Percentiles rank a stretch among this genome's conserved stretches.
Evolutionary conservation across 192 early-diverging fungal genomes (phyloP).

Genomic region (Phlyctochytrium planicorne): DNA sequence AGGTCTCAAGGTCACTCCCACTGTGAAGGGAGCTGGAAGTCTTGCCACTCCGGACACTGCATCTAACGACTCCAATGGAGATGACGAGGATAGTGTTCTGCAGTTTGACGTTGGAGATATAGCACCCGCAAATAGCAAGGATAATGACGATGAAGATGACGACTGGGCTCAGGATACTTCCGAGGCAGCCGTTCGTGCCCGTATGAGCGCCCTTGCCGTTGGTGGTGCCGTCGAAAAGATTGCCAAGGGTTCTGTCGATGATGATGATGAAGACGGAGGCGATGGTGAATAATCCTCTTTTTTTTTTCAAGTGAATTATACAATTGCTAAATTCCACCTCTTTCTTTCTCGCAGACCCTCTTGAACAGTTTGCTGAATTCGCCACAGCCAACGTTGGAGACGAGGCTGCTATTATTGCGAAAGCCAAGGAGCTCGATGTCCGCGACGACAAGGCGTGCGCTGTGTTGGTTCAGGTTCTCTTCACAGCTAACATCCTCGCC

Average conservation of each 20-base stretch:
- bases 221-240: constrained; percentile 46
- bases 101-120: constrained; percentile 68
- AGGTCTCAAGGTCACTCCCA: background rate
- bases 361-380: constrained; percentile 78
- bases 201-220: constrained; percentile 67
- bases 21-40: constrained; percentile 18
- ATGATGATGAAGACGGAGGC: constrained; percentile 61
- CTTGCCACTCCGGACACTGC: constrained; percentile 42
- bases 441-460: constrained; percentile 77
- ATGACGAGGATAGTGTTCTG: constrained; percentile 66
- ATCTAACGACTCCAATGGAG: constrained; percentile 44
- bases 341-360: constrained; percentile 41
- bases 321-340: too few relatives aligned
- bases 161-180: constrained; percentile 79
- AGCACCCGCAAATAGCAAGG: constrained; percentile 47
- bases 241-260: constrained; percentile 49
- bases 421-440: constrained; percentile 75
- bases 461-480: constrained; percentile 81
- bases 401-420: constrained; percentile 59
- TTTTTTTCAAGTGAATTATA: too few relatives aligned
- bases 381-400: constrained; percentile 48
- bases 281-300: constrained; percentile 31
- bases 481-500: constrained; percentile 49
- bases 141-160: constrained; percentile 67
- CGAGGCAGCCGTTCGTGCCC: constrained; percentile 70